A percentile compares a stretch with the other conserved stretches of the same genome.
phyloP scores from a whole-genome alignment of 208 protist genomes.

The Trypanosoma platydactyli region DNA sequence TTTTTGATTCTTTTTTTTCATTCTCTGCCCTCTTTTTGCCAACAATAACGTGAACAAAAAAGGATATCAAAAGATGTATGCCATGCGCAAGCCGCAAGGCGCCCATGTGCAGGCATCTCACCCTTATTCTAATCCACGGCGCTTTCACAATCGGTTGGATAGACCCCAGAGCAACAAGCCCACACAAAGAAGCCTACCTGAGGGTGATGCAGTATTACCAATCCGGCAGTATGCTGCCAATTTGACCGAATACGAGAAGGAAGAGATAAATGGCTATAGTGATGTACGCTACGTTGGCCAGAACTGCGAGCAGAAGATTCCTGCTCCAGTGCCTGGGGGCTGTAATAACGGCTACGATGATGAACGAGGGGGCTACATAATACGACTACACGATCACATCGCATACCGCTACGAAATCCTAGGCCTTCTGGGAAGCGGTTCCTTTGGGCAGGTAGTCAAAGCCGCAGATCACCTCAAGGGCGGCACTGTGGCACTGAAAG shows the following conservation, averaged over 20 bases:
- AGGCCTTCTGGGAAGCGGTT: conserved; percentile 65
- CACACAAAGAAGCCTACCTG: background rate
- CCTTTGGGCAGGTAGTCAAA: conserved; percentile 89
- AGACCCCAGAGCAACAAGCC: background rate
- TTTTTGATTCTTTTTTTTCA: background rate
- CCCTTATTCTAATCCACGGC: background rate
- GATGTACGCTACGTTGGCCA: conserved; percentile 71
- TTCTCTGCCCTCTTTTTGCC: background rate
- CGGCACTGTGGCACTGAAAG: conserved; percentile 71
- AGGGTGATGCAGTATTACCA: background rate
- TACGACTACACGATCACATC: conserved; percentile 91
- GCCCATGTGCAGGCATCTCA: background rate
- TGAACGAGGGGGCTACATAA: conserved; percentile 90
- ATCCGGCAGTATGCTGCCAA: conserved; percentile 26
- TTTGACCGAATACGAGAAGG: conserved; percentile 65
- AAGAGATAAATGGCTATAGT: conserved; percentile 56
- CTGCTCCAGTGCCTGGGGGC: conserved; percentile 37
- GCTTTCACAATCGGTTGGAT: background rate
- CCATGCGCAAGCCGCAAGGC: conserved; percentile 7
- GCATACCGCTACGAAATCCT: conserved; percentile 90
- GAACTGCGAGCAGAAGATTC: conserved; percentile 61
- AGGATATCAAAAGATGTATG: conserved; percentile 19
- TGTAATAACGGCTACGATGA: conserved; percentile 94
- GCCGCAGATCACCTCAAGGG: conserved; percentile 56
- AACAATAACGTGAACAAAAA: background rate